Conservation (phyloP, 2,329 filamentous ascomycete species). For the Cercospora beticola region DNA sequence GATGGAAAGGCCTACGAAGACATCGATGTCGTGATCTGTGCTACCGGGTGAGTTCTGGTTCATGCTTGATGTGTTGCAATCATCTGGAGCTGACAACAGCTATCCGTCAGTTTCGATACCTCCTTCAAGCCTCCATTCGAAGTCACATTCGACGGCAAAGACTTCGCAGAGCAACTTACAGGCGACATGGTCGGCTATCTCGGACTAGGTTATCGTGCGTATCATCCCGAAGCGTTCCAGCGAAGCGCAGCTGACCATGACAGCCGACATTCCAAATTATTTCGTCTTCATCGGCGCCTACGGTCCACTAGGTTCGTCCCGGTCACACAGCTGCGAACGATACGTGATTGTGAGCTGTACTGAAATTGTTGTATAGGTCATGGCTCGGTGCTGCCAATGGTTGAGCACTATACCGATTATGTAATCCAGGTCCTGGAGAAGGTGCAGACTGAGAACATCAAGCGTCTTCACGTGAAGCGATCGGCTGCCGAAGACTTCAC, state of each 20-base stretch:
- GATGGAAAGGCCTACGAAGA: not conserved
- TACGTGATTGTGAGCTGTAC: not conserved
- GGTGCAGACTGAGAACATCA: not conserved
- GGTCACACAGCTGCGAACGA: not conserved
- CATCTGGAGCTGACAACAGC: not conserved
- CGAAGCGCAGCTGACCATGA: not conserved
- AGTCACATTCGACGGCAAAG: not conserved
- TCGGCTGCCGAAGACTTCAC: not conserved
- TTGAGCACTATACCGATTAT: not conserved
- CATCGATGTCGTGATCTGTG: not conserved
- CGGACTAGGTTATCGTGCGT: not conserved
- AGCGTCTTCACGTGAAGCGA: not conserved
- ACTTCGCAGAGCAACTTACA: not conserved
- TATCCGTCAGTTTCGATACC: not conserved
- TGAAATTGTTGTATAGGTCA: not conserved
- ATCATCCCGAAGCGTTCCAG: not conserved
- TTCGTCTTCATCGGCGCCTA: not conserved
- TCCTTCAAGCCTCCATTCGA: not conserved
- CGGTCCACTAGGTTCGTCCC: not conserved
- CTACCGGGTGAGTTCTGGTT: not conserved
- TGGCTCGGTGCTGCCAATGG: not conserved
- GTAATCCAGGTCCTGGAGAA: not conserved
- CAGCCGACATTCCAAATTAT: not conserved
- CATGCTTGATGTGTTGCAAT: not conserved
- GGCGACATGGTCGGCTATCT: not conserved